Evolutionary conservation across 306 rosid genomes (phyloP), one percentile per base, ranked within the genome.

Genomic region (Corylus avellana): DNA sequence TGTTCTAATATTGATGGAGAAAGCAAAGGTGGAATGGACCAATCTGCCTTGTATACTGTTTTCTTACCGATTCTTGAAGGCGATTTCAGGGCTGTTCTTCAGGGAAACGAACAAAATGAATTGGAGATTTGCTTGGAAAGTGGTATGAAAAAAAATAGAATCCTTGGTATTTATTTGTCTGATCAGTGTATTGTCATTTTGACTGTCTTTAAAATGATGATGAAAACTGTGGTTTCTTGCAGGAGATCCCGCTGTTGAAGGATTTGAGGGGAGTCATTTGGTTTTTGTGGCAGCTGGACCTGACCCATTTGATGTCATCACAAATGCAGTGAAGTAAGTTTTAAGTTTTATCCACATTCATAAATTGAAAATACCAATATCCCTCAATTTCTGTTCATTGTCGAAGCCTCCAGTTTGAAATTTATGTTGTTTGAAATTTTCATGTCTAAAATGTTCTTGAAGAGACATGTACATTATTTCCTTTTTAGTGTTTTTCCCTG

Each of bases 61-160:
- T 81, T 95, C 85, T 84, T 95, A 20, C 98, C 98, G 7, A 90
- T 95, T 81, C 87, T 95, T 8, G 98, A 92, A 81, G 98, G 98
- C n/a, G 97, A 95, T 81, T 95, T 95, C 80, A 87, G 98, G 77
- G 97, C 98, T 18, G 97, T 89, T 83, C 97, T 95, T 83, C 98
- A 95, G 73, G 98, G 98, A 66, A 92, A 92, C 70, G 92, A 89
- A 50, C 89, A 58, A 13, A 81, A 95, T 42, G 98, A 95, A 87
- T 77, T 95, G 62, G 98, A 95, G 84, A 91, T 95, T 51, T 95
- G 97, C 79, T 88, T 92, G 6, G 98, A 95, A 87, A 95, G 98
- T 51, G 98, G 98, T 92, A 85, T 72, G 84, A 49, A 42, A 49
- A 7, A 8, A 48, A 59, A 9, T 18, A 14, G 6, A 16, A 37